phyloP scores from a whole-genome alignment of 139 green algal genomes.

The Tetradesmus lagerheimii region DNA sequence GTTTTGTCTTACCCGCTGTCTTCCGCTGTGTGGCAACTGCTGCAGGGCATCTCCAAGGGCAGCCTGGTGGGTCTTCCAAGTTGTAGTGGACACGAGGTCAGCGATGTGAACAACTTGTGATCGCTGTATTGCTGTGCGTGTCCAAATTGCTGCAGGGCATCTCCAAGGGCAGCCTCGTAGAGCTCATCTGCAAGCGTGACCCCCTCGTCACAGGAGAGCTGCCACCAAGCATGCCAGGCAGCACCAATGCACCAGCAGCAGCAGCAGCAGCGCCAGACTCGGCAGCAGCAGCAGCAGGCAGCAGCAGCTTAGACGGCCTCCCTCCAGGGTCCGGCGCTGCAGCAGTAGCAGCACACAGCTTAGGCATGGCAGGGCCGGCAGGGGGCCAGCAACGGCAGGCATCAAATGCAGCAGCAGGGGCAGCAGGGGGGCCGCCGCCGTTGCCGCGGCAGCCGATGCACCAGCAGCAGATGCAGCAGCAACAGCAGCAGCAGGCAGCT shows the following conservation, averaged over 20 bases:
- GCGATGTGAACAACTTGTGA: no score
- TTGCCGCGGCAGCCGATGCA: background rate
- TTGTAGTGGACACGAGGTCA: no score
- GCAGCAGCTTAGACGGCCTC: background rate
- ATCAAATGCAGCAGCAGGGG: conserved; percentile 9
- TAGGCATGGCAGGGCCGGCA: background rate
- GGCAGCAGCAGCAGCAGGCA: background rate
- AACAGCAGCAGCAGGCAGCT: conserved; percentile 12
- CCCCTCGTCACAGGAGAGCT: conserved; percentile 1
- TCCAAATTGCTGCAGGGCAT: conserved; percentile 58
- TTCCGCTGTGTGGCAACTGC: background rate
- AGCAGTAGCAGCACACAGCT: conserved; percentile 30
- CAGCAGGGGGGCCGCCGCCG: background rate
- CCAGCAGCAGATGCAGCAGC: conserved; percentile 15
- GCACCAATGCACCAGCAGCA: conserved; percentile 20
- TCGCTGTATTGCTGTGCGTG: background rate
- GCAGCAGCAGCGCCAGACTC: background rate
- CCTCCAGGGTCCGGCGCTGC: background rate
- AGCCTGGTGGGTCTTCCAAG: conserved; percentile 75
- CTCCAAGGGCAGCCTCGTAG: conserved; percentile 85
- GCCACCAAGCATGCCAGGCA: background rate
- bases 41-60: conserved; percentile 83
- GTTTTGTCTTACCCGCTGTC: no score
- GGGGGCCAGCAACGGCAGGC: conserved; percentile 36
- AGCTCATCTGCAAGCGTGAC: conserved; percentile 72